Base-by-base conservation (phyloP, 305 asterid species). In the Coffea humblotiana region DNA sequence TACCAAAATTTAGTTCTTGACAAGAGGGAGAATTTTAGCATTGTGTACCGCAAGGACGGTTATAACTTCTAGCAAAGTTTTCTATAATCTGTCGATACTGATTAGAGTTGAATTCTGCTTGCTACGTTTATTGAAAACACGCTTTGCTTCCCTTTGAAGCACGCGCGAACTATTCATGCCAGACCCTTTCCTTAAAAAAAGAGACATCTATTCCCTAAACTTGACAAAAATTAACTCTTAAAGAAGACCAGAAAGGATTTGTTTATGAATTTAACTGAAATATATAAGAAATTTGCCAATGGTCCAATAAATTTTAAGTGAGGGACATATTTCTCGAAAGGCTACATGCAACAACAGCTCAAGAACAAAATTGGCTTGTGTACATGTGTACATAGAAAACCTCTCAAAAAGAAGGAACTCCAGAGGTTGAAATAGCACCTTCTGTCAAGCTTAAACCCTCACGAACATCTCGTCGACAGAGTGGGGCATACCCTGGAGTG, bases 391-490 rank as follows among this genome's bases (percentile, higher is more conserved):
- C 84, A 76, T 74, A 85, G 82, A 82, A 77, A 84, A 74, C 80
- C 79, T 76, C 73, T 80, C 86, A 88, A 80, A 82, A 45, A 82
- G 80, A 77, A 76, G 67, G 78, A 78, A 80, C 49, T 68, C 82
- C 84, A 74, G 85, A 82, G 83, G 76, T 85, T 48, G 91, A 87
- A 71, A 47, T 78, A 77, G 90, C 82, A 82, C 82, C 78, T 66
- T 85, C 91, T 48, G 88, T 79, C n/a, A 76, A 82, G 80, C 90
- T 82, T 21, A 78, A 85, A 81, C 92, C 93, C 82, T 88, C 90
- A 48, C 90, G 90, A 73, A 94, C 97, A 82, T 94, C 97, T 84
- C 93, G 93, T 51, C 98, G 90, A 87, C 98, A 94, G 75, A 94
- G 92, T n/a, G 43, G 98, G 98, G 90, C 97, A 94, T 78, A 93